Percentiles rank a stretch among this genome's conserved stretches.
phyloP scores from a whole-genome alignment of 2,329 filamentous ascomycete genomes.

The Cladosporium cucumerinum region DNA sequence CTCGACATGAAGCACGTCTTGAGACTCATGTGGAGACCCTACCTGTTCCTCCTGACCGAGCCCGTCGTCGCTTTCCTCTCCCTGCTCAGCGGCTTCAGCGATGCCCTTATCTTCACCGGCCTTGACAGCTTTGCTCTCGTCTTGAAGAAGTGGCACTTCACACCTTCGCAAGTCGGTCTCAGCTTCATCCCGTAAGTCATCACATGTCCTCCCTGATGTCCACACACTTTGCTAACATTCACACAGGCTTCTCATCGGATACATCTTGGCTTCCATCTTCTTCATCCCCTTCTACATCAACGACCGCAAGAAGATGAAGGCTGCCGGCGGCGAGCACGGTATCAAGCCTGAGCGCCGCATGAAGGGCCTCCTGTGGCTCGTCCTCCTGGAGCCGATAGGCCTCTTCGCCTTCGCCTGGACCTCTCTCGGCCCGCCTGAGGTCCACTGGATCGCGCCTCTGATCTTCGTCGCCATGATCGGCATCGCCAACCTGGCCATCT shows the following conservation, averaged over 20 bases:
- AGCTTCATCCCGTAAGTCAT: constrained; percentile 49
- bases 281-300: constrained; percentile 51
- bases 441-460: constrained; percentile 65
- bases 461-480: constrained; percentile 64
- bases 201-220: background rate
- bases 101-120: constrained; percentile 75
- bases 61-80: constrained; percentile 70
- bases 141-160: constrained; percentile 60
- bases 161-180: constrained; percentile 54
- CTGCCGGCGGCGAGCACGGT: constrained; percentile 29
- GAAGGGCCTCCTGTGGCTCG: constrained; percentile 61
- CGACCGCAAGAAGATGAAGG: constrained; percentile 47
- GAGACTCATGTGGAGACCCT: constrained; percentile 60
- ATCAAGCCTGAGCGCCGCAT: constrained; percentile 64
- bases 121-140: constrained; percentile 68
- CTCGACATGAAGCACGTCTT: constrained; percentile 41
- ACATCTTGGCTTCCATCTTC: constrained; percentile 58
- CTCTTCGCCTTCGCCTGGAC: constrained; percentile 70
- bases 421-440: constrained; percentile 53
- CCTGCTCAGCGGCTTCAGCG: constrained; percentile 68
- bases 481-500: constrained; percentile 58
- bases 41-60: constrained; percentile 70
- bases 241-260: constrained; percentile 58
- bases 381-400: constrained; percentile 61
- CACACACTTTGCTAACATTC: background rate